Evolutionary conservation across 768 basidiomycete genomes (phyloP).

Genomic region (Inosperma sp.): DNA sequence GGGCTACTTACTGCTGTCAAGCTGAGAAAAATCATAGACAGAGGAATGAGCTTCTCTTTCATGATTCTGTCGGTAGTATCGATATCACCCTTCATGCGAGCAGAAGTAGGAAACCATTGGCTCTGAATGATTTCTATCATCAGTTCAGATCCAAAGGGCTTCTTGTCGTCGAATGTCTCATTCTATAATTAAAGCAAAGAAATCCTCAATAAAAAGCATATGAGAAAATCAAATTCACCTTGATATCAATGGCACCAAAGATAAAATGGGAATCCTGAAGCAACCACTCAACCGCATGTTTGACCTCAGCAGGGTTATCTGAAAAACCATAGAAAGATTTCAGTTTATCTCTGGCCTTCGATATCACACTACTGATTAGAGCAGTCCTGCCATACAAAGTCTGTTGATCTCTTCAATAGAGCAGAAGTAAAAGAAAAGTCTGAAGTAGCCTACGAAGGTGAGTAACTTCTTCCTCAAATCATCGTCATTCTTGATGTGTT

Average conservation of each 20-base stretch:
- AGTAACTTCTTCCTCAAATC: neutral
- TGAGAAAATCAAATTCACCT: neutral
- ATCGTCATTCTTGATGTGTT: neutral
- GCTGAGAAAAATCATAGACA: neutral
- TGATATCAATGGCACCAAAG: neutral
- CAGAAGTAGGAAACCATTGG: conserved; percentile 7
- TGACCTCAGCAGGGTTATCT: neutral
- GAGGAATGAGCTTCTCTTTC: too few species aligned
- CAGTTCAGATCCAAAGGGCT: conserved; percentile 7
- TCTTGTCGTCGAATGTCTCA: neutral
- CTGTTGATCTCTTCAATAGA: too few species aligned
- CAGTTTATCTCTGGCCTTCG: conserved; percentile 3
- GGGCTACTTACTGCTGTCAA: neutral
- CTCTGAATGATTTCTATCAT: conserved; percentile 3
- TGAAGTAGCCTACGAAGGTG: neutral
- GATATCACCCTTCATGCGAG: neutral
- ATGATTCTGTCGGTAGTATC: too few species aligned
- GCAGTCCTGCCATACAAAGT: neutral
- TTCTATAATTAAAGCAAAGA: neutral
- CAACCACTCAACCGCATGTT: conserved; percentile 6
- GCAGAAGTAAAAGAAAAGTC: too few species aligned
- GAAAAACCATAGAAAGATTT: neutral
- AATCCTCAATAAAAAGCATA: too few species aligned
- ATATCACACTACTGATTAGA: conserved; percentile 5
- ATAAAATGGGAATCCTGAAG: conserved; percentile 5